Evolutionary conservation across 2,329 filamentous ascomycete genomes (phyloP).

Genomic region (Aspergillus sp.): DNA sequence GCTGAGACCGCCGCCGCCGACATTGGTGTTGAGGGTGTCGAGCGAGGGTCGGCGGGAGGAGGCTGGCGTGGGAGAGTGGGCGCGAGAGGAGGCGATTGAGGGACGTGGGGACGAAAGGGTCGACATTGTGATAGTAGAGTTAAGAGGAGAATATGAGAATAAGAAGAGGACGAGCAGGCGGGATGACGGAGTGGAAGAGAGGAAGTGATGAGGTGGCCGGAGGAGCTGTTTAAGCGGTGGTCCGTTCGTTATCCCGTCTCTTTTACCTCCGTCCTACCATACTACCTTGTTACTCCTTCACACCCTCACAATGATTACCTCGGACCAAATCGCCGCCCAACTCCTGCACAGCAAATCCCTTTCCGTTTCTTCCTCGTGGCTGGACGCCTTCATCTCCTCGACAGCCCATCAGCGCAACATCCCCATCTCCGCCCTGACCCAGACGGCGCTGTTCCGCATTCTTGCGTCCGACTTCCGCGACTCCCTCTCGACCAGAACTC

Average conservation of each 20-base stretch:
- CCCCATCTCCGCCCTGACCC: constrained; percentile 68
- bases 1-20: constrained; percentile 45
- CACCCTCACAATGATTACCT: background rate
- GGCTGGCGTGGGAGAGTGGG: constrained; percentile 60
- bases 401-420: constrained; percentile 51
- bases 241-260: constrained; percentile 16
- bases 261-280: background rate
- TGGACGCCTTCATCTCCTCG: constrained; percentile 60
- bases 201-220: background rate
- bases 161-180: background rate
- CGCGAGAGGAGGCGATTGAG: constrained; percentile 56
- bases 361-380: constrained; percentile 59
- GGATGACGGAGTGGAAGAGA: background rate
- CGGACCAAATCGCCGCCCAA: constrained; percentile 49
- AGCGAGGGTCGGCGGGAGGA: constrained; percentile 74
- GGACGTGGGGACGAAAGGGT: constrained; percentile 59
- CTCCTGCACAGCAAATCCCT: constrained; percentile 55
- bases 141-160: constrained; percentile 4
- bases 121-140: constrained; percentile 42
- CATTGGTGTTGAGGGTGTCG: constrained; percentile 61
- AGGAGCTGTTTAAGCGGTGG: constrained; percentile 22
- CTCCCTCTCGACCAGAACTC: constrained; percentile 52
- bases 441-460: constrained; percentile 77
- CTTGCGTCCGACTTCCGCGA: constrained; percentile 73
- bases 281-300: background rate